Base-by-base conservation (phyloP, 1,139 yeast genomes). In the Oligophagozyma castellii region DNA sequence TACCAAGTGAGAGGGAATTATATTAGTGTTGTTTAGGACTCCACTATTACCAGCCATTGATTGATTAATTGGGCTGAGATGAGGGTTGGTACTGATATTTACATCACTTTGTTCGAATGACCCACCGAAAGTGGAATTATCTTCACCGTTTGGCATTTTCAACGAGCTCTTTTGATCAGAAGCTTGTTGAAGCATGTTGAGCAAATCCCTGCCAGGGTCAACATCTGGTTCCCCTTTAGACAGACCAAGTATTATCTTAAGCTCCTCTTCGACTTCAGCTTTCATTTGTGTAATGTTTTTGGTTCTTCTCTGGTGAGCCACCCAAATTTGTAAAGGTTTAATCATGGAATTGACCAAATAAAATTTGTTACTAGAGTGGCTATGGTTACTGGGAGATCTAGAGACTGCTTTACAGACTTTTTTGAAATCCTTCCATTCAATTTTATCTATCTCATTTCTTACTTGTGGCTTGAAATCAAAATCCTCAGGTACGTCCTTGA, bases 381-480 rank as follows among this genome's bases (percentile, higher is more conserved):
- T n/a, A n/a, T n/a, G n/a, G n/a, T n/a, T n/a, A n/a, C n/a, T n/a
- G n/a, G n/a, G n/a, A 33, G 59, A 42, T 21, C 42, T 39, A 25
- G 48, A 34, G 26, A 46, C 35, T n/a, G 49, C 32, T 31, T 33
- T 55, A 30, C 42, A 54, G 34, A 44, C 44, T 33, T 45, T 50
- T 31, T 61, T 67, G 32, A 75, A 61, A 36, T 65, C 67, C 35
- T 61, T 65, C 86, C 86, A 76, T 44, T 67, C 65, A 29, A 76
- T 73, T 34, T 66, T 67, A 19, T 73, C 69, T 40, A 92, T 89
- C 55, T 92, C 99, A 50, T 80, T 80, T 45, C 94, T 68, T 2
- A 83, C 94, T 35, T 68, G 62, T 1, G 98, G 95, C 38, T 64
- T 70, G 46, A 89, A 92, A 19, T 56, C 55, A 25, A 70, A 70